phyloP scores from a whole-genome alignment of 23 red algal species.

The Gracilaria vermiculophylla region DNA sequence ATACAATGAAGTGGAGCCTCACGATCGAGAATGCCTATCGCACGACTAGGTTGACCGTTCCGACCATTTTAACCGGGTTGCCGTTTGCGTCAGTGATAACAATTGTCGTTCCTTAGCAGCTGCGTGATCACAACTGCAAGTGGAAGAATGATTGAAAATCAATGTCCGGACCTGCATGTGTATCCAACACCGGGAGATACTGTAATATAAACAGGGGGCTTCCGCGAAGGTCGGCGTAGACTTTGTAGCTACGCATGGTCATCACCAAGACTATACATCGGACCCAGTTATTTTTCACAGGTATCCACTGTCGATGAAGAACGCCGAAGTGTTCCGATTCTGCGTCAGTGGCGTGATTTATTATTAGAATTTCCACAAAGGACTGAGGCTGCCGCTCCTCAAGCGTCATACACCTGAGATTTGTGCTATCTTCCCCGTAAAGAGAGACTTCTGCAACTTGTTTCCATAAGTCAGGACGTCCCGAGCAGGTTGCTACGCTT shows the following conservation, averaged over 20 bases:
- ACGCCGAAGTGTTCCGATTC: background rate
- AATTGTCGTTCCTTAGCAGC: background rate
- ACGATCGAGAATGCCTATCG: background rate
- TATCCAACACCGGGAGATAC: background rate
- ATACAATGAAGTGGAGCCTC: background rate
- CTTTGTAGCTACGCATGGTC: background rate
- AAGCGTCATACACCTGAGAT: background rate
- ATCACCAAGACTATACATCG: background rate
- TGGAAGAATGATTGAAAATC: background rate
- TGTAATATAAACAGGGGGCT: background rate
- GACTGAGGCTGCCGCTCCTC: background rate
- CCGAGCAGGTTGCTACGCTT: background rate
- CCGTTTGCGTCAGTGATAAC: background rate
- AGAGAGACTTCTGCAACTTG: background rate
- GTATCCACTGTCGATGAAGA: background rate
- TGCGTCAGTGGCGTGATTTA: background rate
- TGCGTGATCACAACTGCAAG: background rate
- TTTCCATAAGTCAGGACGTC: background rate
- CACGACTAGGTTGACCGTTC: background rate
- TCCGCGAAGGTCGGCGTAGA: background rate
- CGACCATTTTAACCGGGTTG: background rate
- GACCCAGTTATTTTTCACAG: background rate
- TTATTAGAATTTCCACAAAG: background rate
- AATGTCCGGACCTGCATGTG: background rate
- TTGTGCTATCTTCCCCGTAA: background rate